Base-by-base conservation (phyloP, 108 stramenopile genomes). In the Mediolabrus comicus region DNA sequence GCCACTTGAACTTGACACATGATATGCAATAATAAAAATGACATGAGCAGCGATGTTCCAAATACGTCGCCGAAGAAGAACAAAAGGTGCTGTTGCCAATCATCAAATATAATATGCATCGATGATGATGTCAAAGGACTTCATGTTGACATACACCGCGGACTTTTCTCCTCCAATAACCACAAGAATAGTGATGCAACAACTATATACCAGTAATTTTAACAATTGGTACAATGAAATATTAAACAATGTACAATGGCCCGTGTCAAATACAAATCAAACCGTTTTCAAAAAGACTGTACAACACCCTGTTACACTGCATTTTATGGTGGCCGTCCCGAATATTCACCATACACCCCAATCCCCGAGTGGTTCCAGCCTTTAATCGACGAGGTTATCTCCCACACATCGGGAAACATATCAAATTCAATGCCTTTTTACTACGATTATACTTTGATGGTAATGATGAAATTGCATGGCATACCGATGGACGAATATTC, bases 211-310 rank as follows among this genome's bases (percentile, higher is more conserved):
- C 16, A 16, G 41, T 2, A 29, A 49, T 0, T 27, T 46, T 27
- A 19, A 4, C 66, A 60, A 67, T 19, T 67, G 69, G 69, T 70
- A 51, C 35, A 14, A 67, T 10, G 2, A 31, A 56, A 35, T 73
- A 6, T 19, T 59, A 34, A 41, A n/a, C 26, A 65, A 73, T 19
- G 62, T 58, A 4, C 32, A 13, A 13, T 73, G 72, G 72, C 66
- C 27, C 62, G 72, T 22, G 72, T 73, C 22, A 73, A 73, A 58
- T 73, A 73, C 65, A 67, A 67, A 56, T 73, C 72, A 27, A 55
- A 31, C 30, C 65, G 72, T 10, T 67, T 56, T 55, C 52, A 67
- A 41, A 73, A 73, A 30, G 66, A 67, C 8, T 73, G 72, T 25
- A 66, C 57, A 14, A 73, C 72, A 3, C 72, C 72, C 13, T 73